phyloP scores from a whole-genome alignment of 768 basidiomycete species.

The Amanita phalloides region DNA sequence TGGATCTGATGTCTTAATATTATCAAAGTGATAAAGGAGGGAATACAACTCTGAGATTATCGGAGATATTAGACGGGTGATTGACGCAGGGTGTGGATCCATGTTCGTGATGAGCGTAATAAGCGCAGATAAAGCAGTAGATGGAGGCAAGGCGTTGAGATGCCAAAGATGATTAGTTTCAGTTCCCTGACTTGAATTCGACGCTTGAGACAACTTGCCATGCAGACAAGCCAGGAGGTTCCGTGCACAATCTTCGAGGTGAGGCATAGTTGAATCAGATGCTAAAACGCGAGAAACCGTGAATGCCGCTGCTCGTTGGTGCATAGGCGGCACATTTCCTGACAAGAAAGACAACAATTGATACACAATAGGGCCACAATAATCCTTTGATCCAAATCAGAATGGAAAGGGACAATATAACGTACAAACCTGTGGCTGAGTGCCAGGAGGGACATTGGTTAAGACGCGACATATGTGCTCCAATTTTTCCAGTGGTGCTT shows the following conservation, averaged over 20 bases:
- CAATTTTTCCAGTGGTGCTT: slow-evolving; percentile 55
- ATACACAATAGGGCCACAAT: slow-evolving; percentile 45
- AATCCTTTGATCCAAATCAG: slow-evolving; percentile 34
- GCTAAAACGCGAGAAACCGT: slow-evolving; percentile 55
- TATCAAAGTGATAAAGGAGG: slow-evolving; percentile 43
- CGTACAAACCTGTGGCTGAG: slow-evolving; percentile 42
- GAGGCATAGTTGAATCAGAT: slow-evolving; percentile 17
- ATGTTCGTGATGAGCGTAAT: slow-evolving; percentile 56
- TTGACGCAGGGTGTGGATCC: slow-evolving; percentile 66
- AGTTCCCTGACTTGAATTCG: neutral
- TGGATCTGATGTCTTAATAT: slow-evolving; percentile 52
- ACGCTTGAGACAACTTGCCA: slow-evolving; percentile 28
- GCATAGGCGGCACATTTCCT: slow-evolving; percentile 27
- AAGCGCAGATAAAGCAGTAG: slow-evolving; percentile 37
- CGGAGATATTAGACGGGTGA: slow-evolving; percentile 55
- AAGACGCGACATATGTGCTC: slow-evolving; percentile 63
- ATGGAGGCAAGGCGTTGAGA: slow-evolving; percentile 15
- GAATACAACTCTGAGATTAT: slow-evolving; percentile 60
- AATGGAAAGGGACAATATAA: neutral
- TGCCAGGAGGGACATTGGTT: slow-evolving; percentile 45
- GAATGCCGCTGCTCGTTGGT: slow-evolving; percentile 58
- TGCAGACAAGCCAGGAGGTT: slow-evolving; percentile 43
- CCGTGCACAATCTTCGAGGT: slow-evolving; percentile 19
- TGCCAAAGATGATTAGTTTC: neutral
- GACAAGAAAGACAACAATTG: slow-evolving; percentile 41